Evolutionary conservation across 2,329 filamentous ascomycete genomes (phyloP), one percentile per base, ranked within the genome.

Genomic region (Botryotinia convoluta): DNA sequence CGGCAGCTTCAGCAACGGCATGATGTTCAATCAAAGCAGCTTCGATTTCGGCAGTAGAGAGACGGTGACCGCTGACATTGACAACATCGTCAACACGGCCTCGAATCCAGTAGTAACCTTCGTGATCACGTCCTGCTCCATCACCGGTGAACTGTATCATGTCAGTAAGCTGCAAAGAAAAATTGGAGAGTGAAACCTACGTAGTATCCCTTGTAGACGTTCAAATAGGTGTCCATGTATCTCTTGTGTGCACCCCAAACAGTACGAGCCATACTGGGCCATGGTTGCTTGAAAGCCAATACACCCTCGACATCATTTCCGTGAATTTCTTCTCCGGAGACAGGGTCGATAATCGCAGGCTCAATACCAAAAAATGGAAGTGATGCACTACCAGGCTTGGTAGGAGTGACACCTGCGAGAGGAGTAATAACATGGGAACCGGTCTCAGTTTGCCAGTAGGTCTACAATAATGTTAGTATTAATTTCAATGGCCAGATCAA

Each of bases 391-490:
- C 96, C 96, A 32, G 96, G 96, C 86, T 99, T 99, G 37, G 96
- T 98, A 37, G 96, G 94, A 0, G 95, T 98, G 51, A 98, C 89
- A 81, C 96, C 96, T 68, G 92, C 95, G 74, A 99, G 87, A 29
- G 96, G 96, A 8, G 94, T 93, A 82, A 99, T 98, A 80, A 97
- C 94, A 84, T 99, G 91, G 76, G 93, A 98, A 73, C 96, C 96
- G 2, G 96, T 99, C 86, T 99, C 96, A 71, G 96, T 99, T 89
- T 99, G 96, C 96, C 96, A 99, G 88, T 99, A 99, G 71, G 96
- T 99, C 94, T 97, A 81, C 70, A 74, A 29, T 72, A 29, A 26
- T 45, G 67, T 77, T 35, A 80, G 79, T 59, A 74, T 72, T 64
- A 1, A 75, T 75, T 72, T 77, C 79, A 79, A 72, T 79, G 74